Percentiles rank a stretch among this genome's conserved stretches.
These are phyloP conservation scores for Anisodus acutangulus DNA, from an alignment of 257 asterid species.

Conservation along the genomic window DNA sequence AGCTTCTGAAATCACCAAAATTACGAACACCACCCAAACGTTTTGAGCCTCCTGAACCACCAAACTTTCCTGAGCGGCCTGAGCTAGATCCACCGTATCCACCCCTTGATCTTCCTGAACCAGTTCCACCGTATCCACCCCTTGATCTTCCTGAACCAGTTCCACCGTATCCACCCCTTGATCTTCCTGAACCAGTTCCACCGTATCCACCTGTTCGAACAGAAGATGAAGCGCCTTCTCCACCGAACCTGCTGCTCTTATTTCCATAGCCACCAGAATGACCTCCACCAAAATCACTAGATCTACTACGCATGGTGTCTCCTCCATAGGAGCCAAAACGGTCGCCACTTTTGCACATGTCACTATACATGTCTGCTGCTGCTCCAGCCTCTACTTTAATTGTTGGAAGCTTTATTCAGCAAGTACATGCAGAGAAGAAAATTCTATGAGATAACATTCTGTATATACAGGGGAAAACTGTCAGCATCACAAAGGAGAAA, in stretches of 20 bases:
- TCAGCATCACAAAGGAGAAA: not conserved
- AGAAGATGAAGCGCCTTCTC: slow-evolving; percentile 40
- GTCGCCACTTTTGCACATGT: slow-evolving; percentile 48
- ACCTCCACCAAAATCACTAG: slow-evolving; percentile 62
- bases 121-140: slow-evolving; percentile 51
- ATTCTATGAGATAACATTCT: slow-evolving; percentile 17
- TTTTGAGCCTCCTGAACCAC: slow-evolving; percentile 43
- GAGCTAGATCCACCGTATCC: slow-evolving; percentile 59
- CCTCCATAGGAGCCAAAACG: slow-evolving; percentile 48
- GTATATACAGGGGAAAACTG: slow-evolving; percentile 19
- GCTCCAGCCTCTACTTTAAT: slow-evolving; percentile 66
- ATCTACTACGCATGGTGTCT: slow-evolving; percentile 53
- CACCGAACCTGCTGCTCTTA: slow-evolving; percentile 46
- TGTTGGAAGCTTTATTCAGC: slow-evolving; percentile 47
- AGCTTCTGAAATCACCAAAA: slow-evolving; percentile 51
- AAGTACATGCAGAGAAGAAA: slow-evolving; percentile 22
- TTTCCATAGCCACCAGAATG: slow-evolving; percentile 61
- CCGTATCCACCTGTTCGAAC: slow-evolving; percentile 47
- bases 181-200: too few species aligned
- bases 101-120: slow-evolving; percentile 47
- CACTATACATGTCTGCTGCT: slow-evolving; percentile 53
- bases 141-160: slow-evolving; percentile 46
- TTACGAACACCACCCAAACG: slow-evolving; percentile 57
- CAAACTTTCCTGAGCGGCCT: slow-evolving; percentile 46
- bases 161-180: slow-evolving; percentile 47